These are phyloP conservation scores for Pseudevernia furfuracea DNA, from an alignment of 495 filamentous ascomycete genomes.

Conservation along the genomic window DNA sequence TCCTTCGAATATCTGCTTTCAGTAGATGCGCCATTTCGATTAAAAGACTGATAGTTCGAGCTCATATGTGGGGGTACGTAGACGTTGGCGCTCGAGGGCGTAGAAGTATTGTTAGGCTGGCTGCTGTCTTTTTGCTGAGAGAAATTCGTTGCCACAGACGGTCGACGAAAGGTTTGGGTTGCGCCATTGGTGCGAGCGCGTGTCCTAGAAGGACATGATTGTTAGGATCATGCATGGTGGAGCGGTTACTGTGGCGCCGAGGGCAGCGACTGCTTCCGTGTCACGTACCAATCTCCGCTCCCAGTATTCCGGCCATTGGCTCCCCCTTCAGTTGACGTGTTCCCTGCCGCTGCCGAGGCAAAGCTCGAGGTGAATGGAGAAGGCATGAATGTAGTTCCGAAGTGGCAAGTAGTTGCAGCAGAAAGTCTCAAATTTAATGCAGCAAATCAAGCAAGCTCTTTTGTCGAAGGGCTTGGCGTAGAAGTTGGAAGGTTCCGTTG, in stretches of 20 bases:
- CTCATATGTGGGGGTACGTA: conserved; percentile 57
- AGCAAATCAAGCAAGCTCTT: not conserved
- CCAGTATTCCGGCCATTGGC: conserved; percentile 32
- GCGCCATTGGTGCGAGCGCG: conserved; percentile 66
- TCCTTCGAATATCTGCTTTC: conserved; percentile 74
- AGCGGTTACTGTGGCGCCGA: not conserved
- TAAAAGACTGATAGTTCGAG: conserved; percentile 40
- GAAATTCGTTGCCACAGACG: conserved; percentile 61
- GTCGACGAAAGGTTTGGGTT: conserved; percentile 78
- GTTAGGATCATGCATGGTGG: conserved; percentile 18
- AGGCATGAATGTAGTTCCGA: conserved; percentile 46
- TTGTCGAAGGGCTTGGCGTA: not conserved
- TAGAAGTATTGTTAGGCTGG: conserved; percentile 40
- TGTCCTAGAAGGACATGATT: conserved; percentile 38
- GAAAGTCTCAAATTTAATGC: not conserved
- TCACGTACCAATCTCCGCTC: conserved; percentile 51
- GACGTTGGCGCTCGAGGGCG: conserved; percentile 45
- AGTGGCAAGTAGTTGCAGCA: not conserved
- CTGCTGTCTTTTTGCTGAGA: conserved; percentile 44
- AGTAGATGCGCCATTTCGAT: conserved; percentile 47
- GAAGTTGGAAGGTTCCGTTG: not conserved
- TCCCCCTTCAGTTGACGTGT: conserved; percentile 50
- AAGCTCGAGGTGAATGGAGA: conserved; percentile 75
- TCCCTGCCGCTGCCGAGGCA: conserved; percentile 73
- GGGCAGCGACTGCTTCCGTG: conserved; percentile 11